Base-by-base conservation (phyloP, 1,139 yeast species). In the Petasospora rhodanensis region DNA sequence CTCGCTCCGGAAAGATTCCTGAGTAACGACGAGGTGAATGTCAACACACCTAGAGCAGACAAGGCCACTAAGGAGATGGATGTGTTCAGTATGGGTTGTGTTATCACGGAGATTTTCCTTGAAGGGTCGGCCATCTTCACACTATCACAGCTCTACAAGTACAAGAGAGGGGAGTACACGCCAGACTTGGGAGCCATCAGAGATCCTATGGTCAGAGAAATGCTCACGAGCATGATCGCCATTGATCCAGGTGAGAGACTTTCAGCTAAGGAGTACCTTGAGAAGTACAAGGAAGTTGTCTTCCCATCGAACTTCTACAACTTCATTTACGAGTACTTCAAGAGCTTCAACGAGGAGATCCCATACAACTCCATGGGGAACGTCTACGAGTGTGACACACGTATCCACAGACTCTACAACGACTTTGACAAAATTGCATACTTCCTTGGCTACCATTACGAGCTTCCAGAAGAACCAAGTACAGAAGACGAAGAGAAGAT, bases 1-100 rank as follows among this genome's bases (percentile, higher is more conserved):
- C 60, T 93, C 32, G 97, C 98, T 0, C 98, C 99, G 0, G 99
- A 93, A 55, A 62, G 98, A 43, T 91, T 93, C 52, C 64, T 73
- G 37, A 50, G 61, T 17, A 49, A 57, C 6, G 43, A 42, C 18
- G 53, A 33, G 14, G 23, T 54, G 33, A 62, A 64, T 17, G 52
- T 56, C 17, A 68, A 66, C 0, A 52, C 31, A 1, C 26, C 32
- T 10, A 18, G 17, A 22, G 26, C 26, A 8, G 41, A 40, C 2
- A 22, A 10, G 9, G 53, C 86, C 16, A 73, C 79, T 0, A 65
- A 68, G 24, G 73, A 72, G 35, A 85, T 85, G 93, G 99, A 93
- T 56, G 65, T 87, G n/a, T 87, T 89, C 56, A 76, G 93, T 35
- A 59, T 83, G 33, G 96, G 97, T 0, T 93, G 98, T 60, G 87